These are phyloP conservation scores for Tetracladium marchalianum DNA, from an alignment of 495 filamentous ascomycete genomes.

Conservation along the genomic window DNA sequence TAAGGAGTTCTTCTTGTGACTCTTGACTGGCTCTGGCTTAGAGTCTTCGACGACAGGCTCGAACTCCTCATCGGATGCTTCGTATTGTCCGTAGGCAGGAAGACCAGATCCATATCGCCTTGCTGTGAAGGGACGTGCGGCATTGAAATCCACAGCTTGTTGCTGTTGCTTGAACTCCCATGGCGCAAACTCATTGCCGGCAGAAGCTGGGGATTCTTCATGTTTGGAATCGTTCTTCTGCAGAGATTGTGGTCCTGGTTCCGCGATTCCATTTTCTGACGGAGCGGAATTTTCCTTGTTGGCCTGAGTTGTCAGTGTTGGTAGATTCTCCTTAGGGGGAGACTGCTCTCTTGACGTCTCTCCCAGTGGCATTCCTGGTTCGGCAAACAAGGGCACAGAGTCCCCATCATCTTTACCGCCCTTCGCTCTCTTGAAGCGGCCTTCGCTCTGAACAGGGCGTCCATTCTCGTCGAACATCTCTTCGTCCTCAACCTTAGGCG, in stretches of 20 bases:
- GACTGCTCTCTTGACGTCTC: conserved; percentile 33
- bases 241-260: neutral
- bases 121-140: conserved; percentile 22
- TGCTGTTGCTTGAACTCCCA: conserved; percentile 32
- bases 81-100: conserved; percentile 15
- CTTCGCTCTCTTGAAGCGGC: conserved; percentile 63
- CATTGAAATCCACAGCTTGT: conserved; percentile 27
- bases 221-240: conserved; percentile 10
- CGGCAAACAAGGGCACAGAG: conserved; percentile 59
- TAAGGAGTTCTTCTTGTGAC: conserved; percentile 42
- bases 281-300: conserved; percentile 26
- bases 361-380: conserved; percentile 36
- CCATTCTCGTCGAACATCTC: conserved; percentile 40
- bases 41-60: conserved; percentile 18
- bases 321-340: conserved; percentile 18
- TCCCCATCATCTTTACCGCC: conserved; percentile 49
- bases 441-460: conserved; percentile 40
- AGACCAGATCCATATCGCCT: conserved; percentile 20
- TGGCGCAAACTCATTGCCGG: conserved; percentile 30
- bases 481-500: conserved; percentile 25
- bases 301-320: conserved; percentile 13
- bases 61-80: conserved; percentile 6
- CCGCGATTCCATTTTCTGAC: neutral
- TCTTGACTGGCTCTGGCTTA: conserved; percentile 21
- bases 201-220: conserved; percentile 22